Conservation (phyloP, 257 asterid species). For the Ophiorrhiza pumila region DNA sequence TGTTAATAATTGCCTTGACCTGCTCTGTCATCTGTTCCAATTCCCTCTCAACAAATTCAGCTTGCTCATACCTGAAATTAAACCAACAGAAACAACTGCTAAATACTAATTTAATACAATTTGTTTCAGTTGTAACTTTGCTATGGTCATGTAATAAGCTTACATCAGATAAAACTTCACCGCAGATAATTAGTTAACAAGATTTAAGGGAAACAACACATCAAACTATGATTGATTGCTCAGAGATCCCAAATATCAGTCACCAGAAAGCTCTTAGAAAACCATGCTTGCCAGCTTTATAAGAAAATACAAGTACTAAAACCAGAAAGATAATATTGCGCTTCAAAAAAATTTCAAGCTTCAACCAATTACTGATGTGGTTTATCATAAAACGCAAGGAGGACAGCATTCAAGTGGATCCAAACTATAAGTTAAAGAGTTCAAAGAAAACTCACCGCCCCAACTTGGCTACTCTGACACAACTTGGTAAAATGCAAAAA, state of each 20-base stretch:
- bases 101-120: background rate
- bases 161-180: background rate
- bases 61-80: constrained; percentile 79
- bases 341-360: background rate
- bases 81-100: constrained; percentile 3
- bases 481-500: too few species aligned
- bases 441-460: background rate
- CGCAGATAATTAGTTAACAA: background rate
- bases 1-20: constrained; percentile 68
- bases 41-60: constrained; percentile 76
- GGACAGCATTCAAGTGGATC: background rate
- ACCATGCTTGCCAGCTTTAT: background rate
- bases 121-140: background rate
- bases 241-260: background rate
- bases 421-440: background rate
- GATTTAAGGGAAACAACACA: background rate
- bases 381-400: background rate
- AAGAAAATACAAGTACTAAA: background rate
- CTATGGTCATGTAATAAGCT: background rate
- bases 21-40: constrained; percentile 87
- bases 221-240: background rate
- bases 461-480: background rate
- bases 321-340: background rate
- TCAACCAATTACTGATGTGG: background rate
- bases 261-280: background rate